Evolutionary conservation across 345 rosid species (phyloP), one percentile per base, ranked within the genome.

Genomic region (Citrus medica): DNA sequence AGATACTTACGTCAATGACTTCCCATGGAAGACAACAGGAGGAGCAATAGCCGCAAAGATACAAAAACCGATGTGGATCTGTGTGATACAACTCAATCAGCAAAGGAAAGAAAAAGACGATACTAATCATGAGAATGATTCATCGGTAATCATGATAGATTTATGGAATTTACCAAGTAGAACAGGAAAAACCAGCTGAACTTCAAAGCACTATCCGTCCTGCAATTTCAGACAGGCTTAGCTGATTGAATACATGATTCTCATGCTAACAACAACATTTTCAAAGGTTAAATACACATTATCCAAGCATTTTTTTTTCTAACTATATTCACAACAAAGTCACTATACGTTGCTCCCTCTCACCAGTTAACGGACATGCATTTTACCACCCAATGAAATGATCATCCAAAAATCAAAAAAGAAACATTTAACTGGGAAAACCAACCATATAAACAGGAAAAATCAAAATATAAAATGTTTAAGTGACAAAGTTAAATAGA

Each of bases 41-140:
- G 99, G 99, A 73, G 99, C 98, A 83, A 97, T 92, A 71, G 99
- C 95, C n/a, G 99, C 98, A 86, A 97, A 79, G 40, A 97, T 90
- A 86, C 98, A 94, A 85, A 97, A 94, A 65, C 88, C 96, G 83
- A 94, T 83, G 84, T 97, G 99, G 71, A 97, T 76, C 99, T 97
- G 95, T 83, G 78, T 33, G 27, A 61, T 28, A 70, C 63, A 22
- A 69, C 59, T 73, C 67, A 76, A 82, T 67, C 66, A 70, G 74
- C 19, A 48, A n/a, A 61, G 69, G 48, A 22, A 60, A 71, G 46
- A 66, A 74, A 37, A 73, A 55, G 72, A 77, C 61, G 17, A 9
- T 6, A 74, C 14, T 7, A 76, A 66, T 70, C 37, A 67, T n/a
- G 66, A 24, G 40, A 32, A 62, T 25, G 60, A 74, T 56, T 42